These are phyloP conservation scores for Leavenworthia alabamica DNA, from an alignment of 345 rosid species.

Conservation along the genomic window DNA sequence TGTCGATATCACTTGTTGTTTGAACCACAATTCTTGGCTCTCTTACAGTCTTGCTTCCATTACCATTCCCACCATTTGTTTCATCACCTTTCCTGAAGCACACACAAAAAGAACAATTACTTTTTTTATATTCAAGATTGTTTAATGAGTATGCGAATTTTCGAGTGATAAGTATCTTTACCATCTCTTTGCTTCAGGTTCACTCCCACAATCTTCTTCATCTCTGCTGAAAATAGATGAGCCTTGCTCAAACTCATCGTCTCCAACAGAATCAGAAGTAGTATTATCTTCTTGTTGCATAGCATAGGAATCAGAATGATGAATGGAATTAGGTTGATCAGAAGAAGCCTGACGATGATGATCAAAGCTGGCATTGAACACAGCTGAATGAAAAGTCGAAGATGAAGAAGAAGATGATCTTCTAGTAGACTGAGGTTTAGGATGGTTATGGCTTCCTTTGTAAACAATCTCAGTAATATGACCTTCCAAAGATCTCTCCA, in stretches of 20 bases:
- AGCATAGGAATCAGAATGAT: slow-evolving; percentile 39
- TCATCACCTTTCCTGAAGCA: slow-evolving; percentile 78
- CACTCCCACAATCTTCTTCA: slow-evolving; percentile 60
- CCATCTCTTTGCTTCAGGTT: slow-evolving; percentile 78
- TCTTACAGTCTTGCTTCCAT: slow-evolving; percentile 68
- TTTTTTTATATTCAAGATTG: background rate
- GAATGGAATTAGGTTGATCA: slow-evolving; percentile 24
- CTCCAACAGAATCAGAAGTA: slow-evolving; percentile 65
- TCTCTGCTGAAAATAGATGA: slow-evolving; percentile 59
- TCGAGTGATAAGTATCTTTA: slow-evolving; percentile 22
- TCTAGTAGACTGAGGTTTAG: slow-evolving; percentile 70
- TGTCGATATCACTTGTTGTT: slow-evolving; percentile 91
- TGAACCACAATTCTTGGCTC: slow-evolving; percentile 94
- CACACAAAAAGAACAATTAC: background rate
- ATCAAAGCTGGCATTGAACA: slow-evolving; percentile 22
- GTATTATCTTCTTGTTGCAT: slow-evolving; percentile 62
- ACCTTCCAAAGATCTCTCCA: slow-evolving; percentile 81
- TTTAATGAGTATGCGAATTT: background rate
- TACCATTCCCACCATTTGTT: slow-evolving; percentile 46
- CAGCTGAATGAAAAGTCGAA: slow-evolving; percentile 30
- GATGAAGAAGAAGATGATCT: slow-evolving; percentile 55
- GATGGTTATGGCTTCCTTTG: slow-evolving; percentile 90
- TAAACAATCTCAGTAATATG: slow-evolving; percentile 91
- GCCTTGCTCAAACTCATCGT: slow-evolving; percentile 66
- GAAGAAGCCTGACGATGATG: slow-evolving; percentile 20